These are phyloP conservation scores for Peronospora farinosa DNA, from an alignment of 352 stramenopile species.

Conservation along the genomic window DNA sequence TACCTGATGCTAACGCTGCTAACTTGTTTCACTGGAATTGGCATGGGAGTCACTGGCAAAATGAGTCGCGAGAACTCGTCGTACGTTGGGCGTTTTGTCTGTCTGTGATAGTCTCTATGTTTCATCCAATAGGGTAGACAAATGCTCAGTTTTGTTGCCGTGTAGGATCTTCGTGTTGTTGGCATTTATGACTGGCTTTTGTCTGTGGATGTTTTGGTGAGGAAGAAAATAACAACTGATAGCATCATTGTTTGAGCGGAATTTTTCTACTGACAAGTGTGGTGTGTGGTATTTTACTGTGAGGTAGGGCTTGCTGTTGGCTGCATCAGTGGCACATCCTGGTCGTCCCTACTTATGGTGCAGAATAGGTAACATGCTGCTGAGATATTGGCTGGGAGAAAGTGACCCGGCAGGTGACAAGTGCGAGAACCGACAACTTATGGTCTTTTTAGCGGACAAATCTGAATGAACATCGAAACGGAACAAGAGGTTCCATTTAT, in stretches of 20 bases:
- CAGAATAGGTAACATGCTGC: slow-evolving; percentile 39
- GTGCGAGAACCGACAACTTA: background rate
- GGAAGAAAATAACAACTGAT: background rate
- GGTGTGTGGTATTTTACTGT: slow-evolving; percentile 3
- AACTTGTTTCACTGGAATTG: slow-evolving; percentile 67
- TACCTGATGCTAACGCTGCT: slow-evolving; percentile 84
- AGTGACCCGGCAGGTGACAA: background rate
- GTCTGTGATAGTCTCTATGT: background rate
- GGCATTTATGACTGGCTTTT: slow-evolving; percentile 75
- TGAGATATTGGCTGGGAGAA: background rate
- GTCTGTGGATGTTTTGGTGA: slow-evolving; percentile 87
- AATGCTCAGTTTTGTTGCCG: background rate
- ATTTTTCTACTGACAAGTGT: no score
- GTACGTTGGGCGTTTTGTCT: slow-evolving; percentile 44
- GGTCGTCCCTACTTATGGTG: slow-evolving; percentile 69
- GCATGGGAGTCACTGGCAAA: slow-evolving; percentile 75
- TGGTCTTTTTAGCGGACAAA: background rate
- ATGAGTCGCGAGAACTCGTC: slow-evolving; percentile 79
- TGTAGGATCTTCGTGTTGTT: slow-evolving; percentile 77
- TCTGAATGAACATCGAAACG: slow-evolving; percentile 13
- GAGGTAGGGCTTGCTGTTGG: slow-evolving; percentile 79
- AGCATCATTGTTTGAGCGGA: no score
- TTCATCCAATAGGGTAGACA: background rate
- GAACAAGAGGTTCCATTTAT: slow-evolving; percentile 24
- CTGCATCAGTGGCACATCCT: slow-evolving; percentile 88